A percentile compares a stretch with the other conserved stretches of the same genome.
These are phyloP conservation scores for Chrysanthemum lavandulifolium DNA, from an alignment of 129 eudicot species.

Conservation along the genomic window DNA sequence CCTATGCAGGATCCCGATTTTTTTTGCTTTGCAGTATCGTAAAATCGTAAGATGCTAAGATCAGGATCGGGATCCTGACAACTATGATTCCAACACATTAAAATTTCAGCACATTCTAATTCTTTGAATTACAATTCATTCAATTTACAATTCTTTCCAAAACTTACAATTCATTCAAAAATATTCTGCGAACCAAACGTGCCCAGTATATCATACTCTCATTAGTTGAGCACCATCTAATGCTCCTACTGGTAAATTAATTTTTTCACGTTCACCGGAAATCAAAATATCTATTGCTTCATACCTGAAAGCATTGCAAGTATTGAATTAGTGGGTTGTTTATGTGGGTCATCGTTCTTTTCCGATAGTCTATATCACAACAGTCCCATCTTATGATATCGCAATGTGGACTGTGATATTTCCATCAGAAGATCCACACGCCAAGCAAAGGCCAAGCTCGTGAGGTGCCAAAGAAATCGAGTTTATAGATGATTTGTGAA, in stretches of 20 bases:
- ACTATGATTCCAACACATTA: too few relatives aligned
- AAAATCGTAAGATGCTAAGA: too few relatives aligned
- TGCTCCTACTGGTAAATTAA: neutral
- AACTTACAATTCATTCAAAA: too few relatives aligned
- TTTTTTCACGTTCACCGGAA: conserved; percentile 73
- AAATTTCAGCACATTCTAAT: too few relatives aligned
- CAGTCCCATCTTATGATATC: conserved; percentile 35
- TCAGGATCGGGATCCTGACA: too few relatives aligned
- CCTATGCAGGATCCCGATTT: too few relatives aligned
- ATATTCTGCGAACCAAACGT: too few relatives aligned
- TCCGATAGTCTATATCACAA: conserved; percentile 33
- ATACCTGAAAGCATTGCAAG: too few relatives aligned
- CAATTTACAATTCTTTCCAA: too few relatives aligned
- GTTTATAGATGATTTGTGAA: conserved; percentile 36
- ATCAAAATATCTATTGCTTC: conserved; percentile 84
- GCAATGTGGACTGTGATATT: conserved; percentile 29
- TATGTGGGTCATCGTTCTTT: conserved; percentile 28
- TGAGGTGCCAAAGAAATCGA: conserved; percentile 41
- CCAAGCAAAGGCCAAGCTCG: conserved; percentile 38
- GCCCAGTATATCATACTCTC: neutral
- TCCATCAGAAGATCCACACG: conserved; percentile 41
- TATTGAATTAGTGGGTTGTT: too few relatives aligned
- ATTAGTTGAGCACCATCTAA: neutral
- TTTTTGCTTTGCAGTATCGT: too few relatives aligned
- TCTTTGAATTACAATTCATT: too few relatives aligned